Evolutionary conservation across 345 rosid genomes (phyloP), one percentile per base, ranked within the genome.

Genomic region (Gossypium herbaceum): DNA sequence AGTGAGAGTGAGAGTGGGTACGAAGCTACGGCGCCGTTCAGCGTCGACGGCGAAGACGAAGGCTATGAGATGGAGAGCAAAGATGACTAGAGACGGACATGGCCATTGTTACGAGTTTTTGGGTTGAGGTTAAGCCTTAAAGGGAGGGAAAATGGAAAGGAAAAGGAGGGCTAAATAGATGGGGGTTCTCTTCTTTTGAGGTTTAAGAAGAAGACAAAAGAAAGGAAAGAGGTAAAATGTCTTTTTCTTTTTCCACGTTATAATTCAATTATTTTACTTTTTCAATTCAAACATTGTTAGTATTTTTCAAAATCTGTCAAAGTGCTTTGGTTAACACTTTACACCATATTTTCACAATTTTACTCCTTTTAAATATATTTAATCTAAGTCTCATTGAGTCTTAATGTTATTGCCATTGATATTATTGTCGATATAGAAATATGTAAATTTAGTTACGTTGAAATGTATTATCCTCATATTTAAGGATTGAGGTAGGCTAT

Each of bases 31-130:
- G 82, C 99, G 97, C 67, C 91, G 90, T 73, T 93, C 99, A 58
- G 97, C 98, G 34, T 98, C 99, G 74, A 95, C 79, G 80, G 99
- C 98, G 79, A 92, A 81, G 75, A 91, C 90, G 78, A 95, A 95
- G 83, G 98, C 97, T 71, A 95, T 79, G 86, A 90, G 89, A 79
- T 95, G 94, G 67, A 93, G 96, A 51, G 93, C 76, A 54, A 76
- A 83, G 80, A 88, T 48, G 81, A 81, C 44, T 73, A 41, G 89
- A 59, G 34, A 95, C 79, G 44, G 97, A 93, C 77, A 90, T 70
- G 0, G 94, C 98, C 98, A 90, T 95, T 19, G 2, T 16, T 45
- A 70, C 9, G 4, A 47, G 75, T 41, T 60, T 60, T 7, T 12
- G 5, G 7, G 34, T 60, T 16, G 15, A 57, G 62, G 61, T 9